Conservation (phyloP, 164 flowering plant species). For the Buxus sempervirens region DNA sequence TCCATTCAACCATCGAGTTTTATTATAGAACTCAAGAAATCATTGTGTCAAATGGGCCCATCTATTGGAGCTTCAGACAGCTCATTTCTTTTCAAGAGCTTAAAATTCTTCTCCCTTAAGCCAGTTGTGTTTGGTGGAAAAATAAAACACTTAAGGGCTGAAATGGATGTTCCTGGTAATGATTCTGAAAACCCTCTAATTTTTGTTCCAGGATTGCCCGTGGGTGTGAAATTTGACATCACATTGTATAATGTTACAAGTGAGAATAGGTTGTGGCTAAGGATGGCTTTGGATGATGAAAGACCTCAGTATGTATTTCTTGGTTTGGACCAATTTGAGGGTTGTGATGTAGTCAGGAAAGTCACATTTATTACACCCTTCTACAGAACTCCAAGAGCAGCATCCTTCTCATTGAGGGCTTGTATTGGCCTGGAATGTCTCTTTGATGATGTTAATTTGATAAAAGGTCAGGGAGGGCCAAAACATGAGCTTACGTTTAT, state of each 20-base stretch:
- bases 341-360: slow-evolving; percentile 28
- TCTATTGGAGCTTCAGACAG: slow-evolving; percentile 9
- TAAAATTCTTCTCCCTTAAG: slow-evolving; percentile 41
- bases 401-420: slow-evolving; percentile 41
- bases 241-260: slow-evolving; percentile 43
- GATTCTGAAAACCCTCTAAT: slow-evolving; percentile 55
- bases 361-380: slow-evolving; percentile 45
- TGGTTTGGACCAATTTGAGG: slow-evolving; percentile 32
- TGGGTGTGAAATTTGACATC: slow-evolving; percentile 52
- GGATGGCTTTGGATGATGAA: slow-evolving; percentile 28
- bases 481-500: slow-evolving; percentile 44
- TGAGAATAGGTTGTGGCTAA: slow-evolving; percentile 58
- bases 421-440: slow-evolving; percentile 57
- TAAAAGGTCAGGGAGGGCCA: slow-evolving; percentile 44
- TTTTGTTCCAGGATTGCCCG: slow-evolving; percentile 71
- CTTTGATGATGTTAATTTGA: slow-evolving; percentile 22
- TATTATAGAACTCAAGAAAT: slow-evolving; percentile 36
- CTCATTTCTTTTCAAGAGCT: slow-evolving; percentile 27
- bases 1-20: slow-evolving; percentile 42
- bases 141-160: slow-evolving; percentile 46
- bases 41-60: slow-evolving; percentile 16
- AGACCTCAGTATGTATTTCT: slow-evolving; percentile 47
- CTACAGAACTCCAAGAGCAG: slow-evolving; percentile 54
- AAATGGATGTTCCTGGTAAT: slow-evolving; percentile 44
- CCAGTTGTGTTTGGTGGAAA: slow-evolving; percentile 26